Percentiles rank a stretch among this genome's conserved stretches.
phyloP scores from a whole-genome alignment of 306 rosid species.

The Pueraria montana region DNA sequence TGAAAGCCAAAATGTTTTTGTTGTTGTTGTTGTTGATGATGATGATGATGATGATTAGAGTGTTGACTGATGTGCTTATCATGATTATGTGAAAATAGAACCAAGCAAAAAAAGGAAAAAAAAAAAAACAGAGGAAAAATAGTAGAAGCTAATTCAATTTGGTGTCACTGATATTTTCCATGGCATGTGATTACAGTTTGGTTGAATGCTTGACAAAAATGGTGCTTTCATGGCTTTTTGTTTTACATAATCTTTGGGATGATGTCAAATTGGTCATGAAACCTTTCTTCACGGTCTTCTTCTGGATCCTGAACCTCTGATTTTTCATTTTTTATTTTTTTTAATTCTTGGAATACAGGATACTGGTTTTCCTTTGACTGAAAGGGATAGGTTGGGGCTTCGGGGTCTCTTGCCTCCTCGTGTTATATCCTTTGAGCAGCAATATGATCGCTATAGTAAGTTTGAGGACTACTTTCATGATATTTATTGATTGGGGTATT shows the following conservation, averaged over 20 bases:
- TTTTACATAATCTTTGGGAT: slow-evolving; percentile 31
- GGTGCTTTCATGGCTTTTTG: slow-evolving; percentile 37
- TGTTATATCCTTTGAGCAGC: slow-evolving; percentile 95
- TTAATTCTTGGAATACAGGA: slow-evolving; percentile 69
- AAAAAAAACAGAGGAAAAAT: not conserved
- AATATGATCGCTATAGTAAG: slow-evolving; percentile 94
- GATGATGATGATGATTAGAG: not conserved
- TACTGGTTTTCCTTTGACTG: slow-evolving; percentile 95
- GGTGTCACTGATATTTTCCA: not conserved
- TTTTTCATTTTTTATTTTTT: not conserved
- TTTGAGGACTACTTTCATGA: slow-evolving; percentile 40
- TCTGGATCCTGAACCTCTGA: slow-evolving; percentile 7
- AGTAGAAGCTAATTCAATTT: not conserved
- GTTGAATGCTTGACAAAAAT: slow-evolving; percentile 16
- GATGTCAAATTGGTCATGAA: slow-evolving; percentile 30
- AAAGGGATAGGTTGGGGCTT: slow-evolving; percentile 95
- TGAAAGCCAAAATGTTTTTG: not conserved
- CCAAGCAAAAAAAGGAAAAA: not conserved
- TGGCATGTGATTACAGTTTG: slow-evolving; percentile 28
- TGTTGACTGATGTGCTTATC: not conserved
- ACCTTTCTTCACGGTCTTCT: slow-evolving; percentile 10
- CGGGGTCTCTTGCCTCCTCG: slow-evolving; percentile 99
- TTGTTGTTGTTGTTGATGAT: not conserved
- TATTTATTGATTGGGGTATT: slow-evolving; percentile 12
- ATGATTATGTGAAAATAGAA: slow-evolving; percentile 16